Evolutionary conservation across 305 asterid genomes (phyloP).

Genomic region (Striga hermonthica): DNA sequence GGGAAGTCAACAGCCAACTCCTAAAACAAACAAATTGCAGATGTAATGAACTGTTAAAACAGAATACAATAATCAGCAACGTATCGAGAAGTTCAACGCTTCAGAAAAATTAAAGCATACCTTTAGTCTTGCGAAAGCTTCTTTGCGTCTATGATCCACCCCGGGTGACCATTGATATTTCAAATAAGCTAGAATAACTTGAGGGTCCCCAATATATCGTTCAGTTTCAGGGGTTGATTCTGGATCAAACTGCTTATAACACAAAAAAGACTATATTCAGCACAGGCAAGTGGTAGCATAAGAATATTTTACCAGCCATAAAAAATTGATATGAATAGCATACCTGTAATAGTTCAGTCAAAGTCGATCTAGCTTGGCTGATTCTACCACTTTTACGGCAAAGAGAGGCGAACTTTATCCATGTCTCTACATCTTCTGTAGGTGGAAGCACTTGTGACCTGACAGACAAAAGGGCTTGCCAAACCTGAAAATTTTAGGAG

Average conservation of each 20-base stretch:
- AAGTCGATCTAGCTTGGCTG: conserved; percentile 92
- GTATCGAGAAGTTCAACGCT: conserved; percentile 13
- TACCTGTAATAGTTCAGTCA: conserved; percentile 91
- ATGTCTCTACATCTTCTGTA: conserved; percentile 92
- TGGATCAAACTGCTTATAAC: conserved; percentile 76
- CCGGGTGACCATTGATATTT: conserved; percentile 98
- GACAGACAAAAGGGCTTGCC: conserved; percentile 84
- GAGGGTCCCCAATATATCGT: conserved; percentile 89
- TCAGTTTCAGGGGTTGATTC: conserved; percentile 78
- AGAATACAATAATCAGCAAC: conserved; percentile 13
- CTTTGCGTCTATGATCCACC: conserved; percentile 87
- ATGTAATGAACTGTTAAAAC: conserved; percentile 4
- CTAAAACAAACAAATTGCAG: conserved; percentile 43
- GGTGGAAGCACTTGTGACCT: conserved; percentile 98
- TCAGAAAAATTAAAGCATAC: conserved; percentile 39
- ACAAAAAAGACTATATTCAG: conserved; percentile 26
- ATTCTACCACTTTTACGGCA: conserved; percentile 98
- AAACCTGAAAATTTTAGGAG: conserved; percentile 52
- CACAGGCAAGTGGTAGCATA: conserved; percentile 4
- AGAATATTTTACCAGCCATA: conserved; percentile 20
- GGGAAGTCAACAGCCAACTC: conserved; percentile 86
- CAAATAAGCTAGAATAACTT: conserved; percentile 91
- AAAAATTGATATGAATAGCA: conserved; percentile 27
- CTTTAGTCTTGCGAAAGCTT: conserved; percentile 83
- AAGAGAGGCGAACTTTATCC: conserved; percentile 96